phyloP scores from a whole-genome alignment of 2,329 filamentous ascomycete genomes.

The Parastagonospora avenae region DNA sequence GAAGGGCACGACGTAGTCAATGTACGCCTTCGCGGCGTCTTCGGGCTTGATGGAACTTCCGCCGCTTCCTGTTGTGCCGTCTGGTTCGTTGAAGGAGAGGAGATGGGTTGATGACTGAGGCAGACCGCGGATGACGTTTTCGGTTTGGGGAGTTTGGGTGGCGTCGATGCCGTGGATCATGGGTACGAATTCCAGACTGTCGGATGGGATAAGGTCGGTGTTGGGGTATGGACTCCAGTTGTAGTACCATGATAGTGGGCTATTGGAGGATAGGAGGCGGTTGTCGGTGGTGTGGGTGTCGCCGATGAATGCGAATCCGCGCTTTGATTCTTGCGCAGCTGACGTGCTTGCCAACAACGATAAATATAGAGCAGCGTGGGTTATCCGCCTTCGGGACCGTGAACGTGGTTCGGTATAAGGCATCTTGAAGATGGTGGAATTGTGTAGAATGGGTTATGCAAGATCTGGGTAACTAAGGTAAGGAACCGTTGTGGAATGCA shows the following conservation, averaged over 20 bases:
- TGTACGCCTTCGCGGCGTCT: conserved; percentile 71
- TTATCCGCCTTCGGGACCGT: conserved; percentile 4
- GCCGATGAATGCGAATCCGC: conserved; percentile 73
- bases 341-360: conserved; percentile 11
- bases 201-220: conserved; percentile 57
- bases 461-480: background rate
- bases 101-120: conserved; percentile 68
- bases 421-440: background rate
- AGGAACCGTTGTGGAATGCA: background rate
- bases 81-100: conserved; percentile 80
- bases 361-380: conserved; percentile 3
- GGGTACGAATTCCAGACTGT: conserved; percentile 73
- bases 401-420: conserved; percentile 1
- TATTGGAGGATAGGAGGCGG: conserved; percentile 67
- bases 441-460: background rate
- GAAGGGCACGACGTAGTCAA: conserved; percentile 73
- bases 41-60: conserved; percentile 68
- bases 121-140: conserved; percentile 64
- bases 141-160: conserved; percentile 52
- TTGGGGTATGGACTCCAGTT: conserved; percentile 68
- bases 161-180: conserved; percentile 73
- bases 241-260: conserved; percentile 81
- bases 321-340: conserved; percentile 60
- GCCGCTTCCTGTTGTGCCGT: conserved; percentile 62
- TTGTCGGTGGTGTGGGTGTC: conserved; percentile 62